Evolutionary conservation across 805 yeast genomes (phyloP).

Genomic region (Starmerella ratchasimensis): DNA sequence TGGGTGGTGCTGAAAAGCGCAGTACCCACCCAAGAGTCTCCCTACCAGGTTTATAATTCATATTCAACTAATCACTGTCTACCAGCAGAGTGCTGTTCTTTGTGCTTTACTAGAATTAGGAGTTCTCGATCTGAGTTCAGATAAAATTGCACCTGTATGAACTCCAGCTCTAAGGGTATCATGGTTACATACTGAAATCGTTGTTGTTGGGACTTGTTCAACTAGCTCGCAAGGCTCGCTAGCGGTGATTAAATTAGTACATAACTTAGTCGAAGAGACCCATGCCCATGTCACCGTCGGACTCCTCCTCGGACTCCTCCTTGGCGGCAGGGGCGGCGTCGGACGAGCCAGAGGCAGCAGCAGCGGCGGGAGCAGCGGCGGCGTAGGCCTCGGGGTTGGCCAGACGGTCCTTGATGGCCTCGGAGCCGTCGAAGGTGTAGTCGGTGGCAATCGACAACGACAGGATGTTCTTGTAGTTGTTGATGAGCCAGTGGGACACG

Average conservation of each 20-base stretch:
- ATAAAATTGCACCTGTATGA: no score
- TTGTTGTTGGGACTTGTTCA: no score
- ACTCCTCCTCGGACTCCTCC: slow-evolving; percentile 60
- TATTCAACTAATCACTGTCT: no score
- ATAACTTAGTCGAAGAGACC: slow-evolving; percentile 81
- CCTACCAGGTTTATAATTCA: no score
- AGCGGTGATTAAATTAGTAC: slow-evolving; percentile 8
- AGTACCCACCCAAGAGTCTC: no score
- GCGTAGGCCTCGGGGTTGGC: slow-evolving; percentile 99
- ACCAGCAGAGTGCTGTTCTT: no score
- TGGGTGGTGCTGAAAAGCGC: no score
- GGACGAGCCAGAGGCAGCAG: slow-evolving; percentile 46
- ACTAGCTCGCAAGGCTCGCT: no score
- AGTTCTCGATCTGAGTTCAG: no score
- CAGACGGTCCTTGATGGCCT: slow-evolving; percentile 96
- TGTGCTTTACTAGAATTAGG: no score
- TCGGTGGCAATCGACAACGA: slow-evolving; percentile 97
- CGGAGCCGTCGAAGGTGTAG: slow-evolving; percentile 98
- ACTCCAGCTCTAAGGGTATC: no score
- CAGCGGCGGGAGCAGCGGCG: slow-evolving; percentile 96
- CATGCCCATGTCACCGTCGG: slow-evolving; percentile 56
- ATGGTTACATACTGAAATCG: no score
- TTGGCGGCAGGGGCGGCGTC: slow-evolving; percentile 60
- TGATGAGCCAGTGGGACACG: slow-evolving; percentile 95
- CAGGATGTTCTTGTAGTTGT: slow-evolving; percentile 97